Evolutionary conservation across 768 basidiomycete genomes (phyloP), one percentile per base, ranked within the genome.

Genomic region (Rhizopogon salebrosus): DNA sequence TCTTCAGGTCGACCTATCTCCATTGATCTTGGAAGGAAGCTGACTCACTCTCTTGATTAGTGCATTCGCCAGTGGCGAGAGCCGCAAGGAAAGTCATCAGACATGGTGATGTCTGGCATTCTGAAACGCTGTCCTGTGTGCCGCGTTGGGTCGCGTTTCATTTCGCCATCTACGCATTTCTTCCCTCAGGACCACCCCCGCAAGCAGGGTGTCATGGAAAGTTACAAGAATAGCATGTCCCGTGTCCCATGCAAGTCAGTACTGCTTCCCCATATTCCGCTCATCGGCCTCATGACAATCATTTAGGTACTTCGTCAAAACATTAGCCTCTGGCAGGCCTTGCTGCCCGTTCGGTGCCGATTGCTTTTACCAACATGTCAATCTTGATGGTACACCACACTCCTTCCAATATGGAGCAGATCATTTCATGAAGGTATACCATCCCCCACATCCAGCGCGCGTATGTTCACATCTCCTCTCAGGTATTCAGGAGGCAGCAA

Each of bases 101-200:
- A 83, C 51, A 64, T 80, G 6, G 64, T 80, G 22, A 66, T 71
- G 35, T 82, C 84, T 5, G 80, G 78, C 20, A 82, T 78, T 49
- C 84, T 78, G 56, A 91, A 91, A 72, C 82, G 78, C 40, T 92
- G 90, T 61, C 89, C 90, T 0, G 82, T 88, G 71, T 92, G 89
- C 62, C 84, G 90, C 29, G 65, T 75, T 3, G 61, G 75, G 4
- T 86, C 88, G 38, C 78, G 75, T 43, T 90, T 85, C 55, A 80
- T 89, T 29, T 85, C 80, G 10, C 89, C 89, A 0, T 89, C 88
- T 3, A 84, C 83, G n/a, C 72, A 74, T 41, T 90, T 83, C 67
- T 84, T 76, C 63, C 75, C 75, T 14, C 75, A 80, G 2, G 80
- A 73, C 3, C 71, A 80, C 51, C 67, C 75, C 9, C 75, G 75